Conservation (phyloP, 352 stramenopile genomes). For the Pythium rishiriense region DNA sequence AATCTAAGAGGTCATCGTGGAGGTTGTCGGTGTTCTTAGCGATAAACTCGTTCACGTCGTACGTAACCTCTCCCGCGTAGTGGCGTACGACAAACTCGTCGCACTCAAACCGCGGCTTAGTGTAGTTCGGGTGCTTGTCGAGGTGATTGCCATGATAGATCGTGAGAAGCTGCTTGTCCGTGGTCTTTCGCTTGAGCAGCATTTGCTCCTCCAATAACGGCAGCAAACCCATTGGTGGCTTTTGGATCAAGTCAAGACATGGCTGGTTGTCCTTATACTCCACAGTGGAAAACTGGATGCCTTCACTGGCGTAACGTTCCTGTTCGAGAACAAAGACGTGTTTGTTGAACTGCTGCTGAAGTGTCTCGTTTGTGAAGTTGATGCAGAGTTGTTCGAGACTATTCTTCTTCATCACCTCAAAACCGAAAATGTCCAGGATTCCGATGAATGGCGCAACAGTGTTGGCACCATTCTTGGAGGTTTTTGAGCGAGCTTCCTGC, state of each 20-base stretch:
- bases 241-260: constrained; percentile 82
- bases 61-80: constrained; percentile 81
- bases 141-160: constrained; percentile 81
- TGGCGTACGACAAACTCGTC: constrained; percentile 87
- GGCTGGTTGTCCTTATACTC: constrained; percentile 86
- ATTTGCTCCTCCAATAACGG: constrained; percentile 88
- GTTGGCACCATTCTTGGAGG: not conserved
- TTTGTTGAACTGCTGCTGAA: constrained; percentile 91
- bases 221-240: constrained; percentile 72
- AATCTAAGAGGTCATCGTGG: constrained; percentile 84
- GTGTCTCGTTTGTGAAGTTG: constrained; percentile 91
- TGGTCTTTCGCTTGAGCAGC: constrained; percentile 84
- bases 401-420: constrained; percentile 89
- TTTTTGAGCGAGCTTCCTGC: constrained; percentile 8
- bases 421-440: constrained; percentile 92
- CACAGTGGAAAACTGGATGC: constrained; percentile 70
- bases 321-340: constrained; percentile 87
- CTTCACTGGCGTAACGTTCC: constrained; percentile 75
- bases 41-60: constrained; percentile 84
- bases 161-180: constrained; percentile 79
- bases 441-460: constrained; percentile 59
- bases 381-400: constrained; percentile 91
- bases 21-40: constrained; percentile 90
- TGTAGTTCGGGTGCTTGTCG: constrained; percentile 70
- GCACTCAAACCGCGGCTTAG: constrained; percentile 76